phyloP scores from a whole-genome alignment of 1,139 yeast species.

The Geotrichum armillariae region DNA sequence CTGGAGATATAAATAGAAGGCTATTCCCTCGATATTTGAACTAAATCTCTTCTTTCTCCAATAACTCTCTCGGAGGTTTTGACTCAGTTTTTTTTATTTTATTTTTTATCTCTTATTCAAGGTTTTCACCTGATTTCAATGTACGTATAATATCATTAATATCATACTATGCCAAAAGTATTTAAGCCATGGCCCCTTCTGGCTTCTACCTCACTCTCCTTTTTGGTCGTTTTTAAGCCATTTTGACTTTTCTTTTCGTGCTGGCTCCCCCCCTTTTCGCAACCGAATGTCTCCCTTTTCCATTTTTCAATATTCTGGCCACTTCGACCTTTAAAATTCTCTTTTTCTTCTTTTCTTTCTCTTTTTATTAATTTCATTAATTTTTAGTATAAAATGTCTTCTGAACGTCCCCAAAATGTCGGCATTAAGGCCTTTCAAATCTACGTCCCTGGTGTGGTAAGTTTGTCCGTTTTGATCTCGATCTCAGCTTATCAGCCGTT shows the following conservation, averaged over 20 bases:
- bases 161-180: too few species aligned
- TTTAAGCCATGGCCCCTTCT: too few species aligned
- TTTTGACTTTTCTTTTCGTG: not conserved
- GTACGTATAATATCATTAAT: too few species aligned
- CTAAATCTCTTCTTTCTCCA: not conserved
- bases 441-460: conserved; percentile 72
- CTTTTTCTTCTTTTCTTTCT: not conserved
- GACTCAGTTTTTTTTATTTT: too few species aligned
- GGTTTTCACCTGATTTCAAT: too few species aligned
- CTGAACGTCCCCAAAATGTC: conserved; percentile 63
- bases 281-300: not conserved
- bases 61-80: too few species aligned
- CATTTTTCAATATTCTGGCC: not conserved
- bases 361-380: not conserved
- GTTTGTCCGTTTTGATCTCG: conserved; percentile 27
- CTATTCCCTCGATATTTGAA: not conserved
- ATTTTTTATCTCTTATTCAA: too few species aligned
- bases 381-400: conserved; percentile 34
- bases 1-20: not conserved
- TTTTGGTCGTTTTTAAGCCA: not conserved
- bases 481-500: not conserved
- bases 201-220: not conserved
- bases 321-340: not conserved
- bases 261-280: not conserved
- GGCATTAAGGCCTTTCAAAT: conserved; percentile 97